A percentile compares a stretch with the other conserved stretches of the same genome.
These are phyloP conservation scores for Liriodendron chinense DNA, from an alignment of 164 flowering plant genomes.

Conservation along the genomic window DNA sequence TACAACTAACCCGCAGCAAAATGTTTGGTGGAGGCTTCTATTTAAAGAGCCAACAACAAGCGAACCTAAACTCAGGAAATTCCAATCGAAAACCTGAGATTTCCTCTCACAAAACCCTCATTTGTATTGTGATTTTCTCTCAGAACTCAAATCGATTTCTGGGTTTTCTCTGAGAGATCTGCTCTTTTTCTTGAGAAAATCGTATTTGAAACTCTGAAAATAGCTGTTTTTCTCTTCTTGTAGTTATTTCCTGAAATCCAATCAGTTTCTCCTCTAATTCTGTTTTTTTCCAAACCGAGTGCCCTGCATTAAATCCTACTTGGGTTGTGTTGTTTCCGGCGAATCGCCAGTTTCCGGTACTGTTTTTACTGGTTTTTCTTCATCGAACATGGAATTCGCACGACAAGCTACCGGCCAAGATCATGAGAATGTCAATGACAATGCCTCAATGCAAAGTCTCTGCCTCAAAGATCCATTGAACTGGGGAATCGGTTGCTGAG, in stretches of 20 bases:
- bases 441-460: not conserved
- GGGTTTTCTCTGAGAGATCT: not conserved
- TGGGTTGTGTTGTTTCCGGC: too few relatives aligned
- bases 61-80: slow-evolving; percentile 21
- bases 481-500: slow-evolving; percentile 51
- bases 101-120: slow-evolving; percentile 1
- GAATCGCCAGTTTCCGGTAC: too few relatives aligned
- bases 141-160: not conserved
- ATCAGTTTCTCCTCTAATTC: too few relatives aligned
- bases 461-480: slow-evolving; percentile 42
- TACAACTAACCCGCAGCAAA: slow-evolving; percentile 32
- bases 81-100: not conserved
- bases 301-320: too few relatives aligned
- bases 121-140: not conserved
- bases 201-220: not conserved
- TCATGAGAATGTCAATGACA: slow-evolving; percentile 9
- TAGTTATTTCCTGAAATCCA: not conserved
- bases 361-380: too few relatives aligned
- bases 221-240: not conserved
- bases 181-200: too few relatives aligned
- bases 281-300: too few relatives aligned
- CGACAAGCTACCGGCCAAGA: not conserved
- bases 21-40: slow-evolving; percentile 11
- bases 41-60: slow-evolving; percentile 20
- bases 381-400: not conserved